Conservation (phyloP, 2,329 filamentous ascomycete genomes). For the Calonectria honghensis region DNA sequence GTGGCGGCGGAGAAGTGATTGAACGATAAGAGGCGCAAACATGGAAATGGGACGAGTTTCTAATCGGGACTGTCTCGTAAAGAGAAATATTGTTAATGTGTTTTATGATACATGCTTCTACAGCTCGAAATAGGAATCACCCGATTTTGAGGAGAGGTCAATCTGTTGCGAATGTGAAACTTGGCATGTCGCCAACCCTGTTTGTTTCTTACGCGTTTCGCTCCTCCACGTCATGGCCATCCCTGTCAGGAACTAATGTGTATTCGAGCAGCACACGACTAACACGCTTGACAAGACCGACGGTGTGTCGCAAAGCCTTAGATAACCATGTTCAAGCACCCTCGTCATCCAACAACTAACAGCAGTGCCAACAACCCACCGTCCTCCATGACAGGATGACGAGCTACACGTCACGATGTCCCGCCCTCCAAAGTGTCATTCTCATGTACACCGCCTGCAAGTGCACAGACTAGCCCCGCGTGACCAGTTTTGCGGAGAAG, state of each 20-base stretch:
- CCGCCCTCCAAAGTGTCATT: conserved; percentile 62
- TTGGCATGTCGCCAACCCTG: not conserved
- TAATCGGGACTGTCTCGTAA: conserved; percentile 2
- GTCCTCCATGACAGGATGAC: conserved; percentile 43
- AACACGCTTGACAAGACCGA: conserved; percentile 18
- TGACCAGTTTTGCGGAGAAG: conserved; percentile 44
- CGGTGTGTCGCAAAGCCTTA: conserved; percentile 25
- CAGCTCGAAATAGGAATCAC: conserved; percentile 15
- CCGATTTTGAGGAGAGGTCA: not conserved
- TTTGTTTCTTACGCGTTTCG: not conserved
- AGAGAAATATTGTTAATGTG: conserved; percentile 9
- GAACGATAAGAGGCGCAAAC: conserved; percentile 53
- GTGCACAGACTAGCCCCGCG: conserved; percentile 60
- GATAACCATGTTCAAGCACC: conserved; percentile 45
- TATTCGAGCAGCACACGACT: conserved; percentile 24
- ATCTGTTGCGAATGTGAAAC: conserved; percentile 7
- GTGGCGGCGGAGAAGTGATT: conserved; percentile 42
- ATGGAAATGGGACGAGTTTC: conserved; percentile 46
- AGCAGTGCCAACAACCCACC: conserved; percentile 28
- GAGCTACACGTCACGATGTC: conserved; percentile 62
- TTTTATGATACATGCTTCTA: conserved; percentile 24
- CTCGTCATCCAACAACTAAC: conserved; percentile 46
- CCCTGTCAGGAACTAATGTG: not conserved
- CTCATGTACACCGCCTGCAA: conserved; percentile 65
- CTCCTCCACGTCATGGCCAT: not conserved